A percentile compares a stretch with the other conserved stretches of the same genome.
Evolutionary conservation across 2,329 filamentous ascomycete species (phyloP).

Genomic region (Cladosporium sphaerospermum): DNA sequence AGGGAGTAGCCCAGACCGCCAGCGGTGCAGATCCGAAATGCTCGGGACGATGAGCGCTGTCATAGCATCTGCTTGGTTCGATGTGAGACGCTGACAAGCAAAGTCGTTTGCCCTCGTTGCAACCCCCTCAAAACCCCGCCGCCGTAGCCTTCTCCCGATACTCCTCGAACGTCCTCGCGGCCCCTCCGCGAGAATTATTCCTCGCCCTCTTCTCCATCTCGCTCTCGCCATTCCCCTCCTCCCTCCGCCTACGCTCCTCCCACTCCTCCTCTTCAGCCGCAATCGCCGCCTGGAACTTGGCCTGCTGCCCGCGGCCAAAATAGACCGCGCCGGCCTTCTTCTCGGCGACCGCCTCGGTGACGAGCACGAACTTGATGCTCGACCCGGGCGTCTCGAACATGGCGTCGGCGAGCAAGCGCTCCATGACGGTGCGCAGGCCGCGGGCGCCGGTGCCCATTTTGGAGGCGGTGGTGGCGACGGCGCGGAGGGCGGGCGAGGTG

Average conservation of each 20-base stretch:
- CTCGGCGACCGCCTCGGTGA: constrained; percentile 41
- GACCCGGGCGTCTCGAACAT: constrained; percentile 46
- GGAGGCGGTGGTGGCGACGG: constrained; percentile 66
- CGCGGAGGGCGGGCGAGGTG: constrained; percentile 72
- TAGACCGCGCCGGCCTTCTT: constrained; percentile 37
- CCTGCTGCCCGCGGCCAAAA: constrained; percentile 38
- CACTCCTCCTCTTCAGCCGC: constrained; percentile 42
- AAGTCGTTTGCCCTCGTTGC: no score
- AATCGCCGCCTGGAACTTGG: constrained; percentile 33
- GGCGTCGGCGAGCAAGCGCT: constrained; percentile 39
- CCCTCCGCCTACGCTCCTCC: constrained; percentile 34
- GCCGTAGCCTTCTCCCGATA: constrained; percentile 38
- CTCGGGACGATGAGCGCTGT: no score
- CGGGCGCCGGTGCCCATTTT: constrained; percentile 65
- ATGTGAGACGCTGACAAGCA: no score
- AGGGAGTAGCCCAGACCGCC: no score
- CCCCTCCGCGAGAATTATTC: constrained; percentile 23
- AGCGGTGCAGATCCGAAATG: no score
- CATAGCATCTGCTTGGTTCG: no score
- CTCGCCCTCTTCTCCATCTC: constrained; percentile 23
- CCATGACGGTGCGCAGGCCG: constrained; percentile 43
- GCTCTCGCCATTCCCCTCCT: constrained; percentile 23
- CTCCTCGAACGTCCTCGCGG: constrained; percentile 40
- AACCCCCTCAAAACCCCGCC: constrained; percentile 27
- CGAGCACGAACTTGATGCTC: constrained; percentile 39